phyloP scores from a whole-genome alignment of 2,329 filamentous ascomycete genomes.

The Calonectria hawksworthii region DNA sequence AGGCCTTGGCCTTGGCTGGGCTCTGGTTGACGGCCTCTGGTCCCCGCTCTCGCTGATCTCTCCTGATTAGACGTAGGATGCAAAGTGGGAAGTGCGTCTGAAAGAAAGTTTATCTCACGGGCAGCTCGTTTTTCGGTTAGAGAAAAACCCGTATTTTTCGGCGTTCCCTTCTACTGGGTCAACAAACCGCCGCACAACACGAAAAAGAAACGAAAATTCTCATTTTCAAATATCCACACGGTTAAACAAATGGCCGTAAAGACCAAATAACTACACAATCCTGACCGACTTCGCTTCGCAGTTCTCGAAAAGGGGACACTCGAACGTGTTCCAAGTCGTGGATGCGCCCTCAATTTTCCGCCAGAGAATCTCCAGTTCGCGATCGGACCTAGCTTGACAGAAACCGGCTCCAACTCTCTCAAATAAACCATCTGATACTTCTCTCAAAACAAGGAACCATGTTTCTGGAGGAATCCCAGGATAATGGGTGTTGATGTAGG shows the following conservation, averaged over 20 bases:
- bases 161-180: background rate
- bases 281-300: background rate
- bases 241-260: too few species aligned
- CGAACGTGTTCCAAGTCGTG: background rate
- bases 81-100: background rate
- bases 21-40: background rate
- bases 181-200: background rate
- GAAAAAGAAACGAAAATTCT: background rate
- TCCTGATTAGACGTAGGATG: background rate
- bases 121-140: background rate
- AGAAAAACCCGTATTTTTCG: background rate
- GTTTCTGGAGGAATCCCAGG: background rate
- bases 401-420: background rate
- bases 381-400: conserved; percentile 4
- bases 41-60: background rate
- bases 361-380: background rate
- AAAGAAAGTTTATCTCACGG: background rate
- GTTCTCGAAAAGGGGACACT: background rate
- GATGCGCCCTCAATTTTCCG: background rate
- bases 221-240: background rate
- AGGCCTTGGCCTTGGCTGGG: background rate
- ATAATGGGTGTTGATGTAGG: background rate
- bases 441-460: background rate
- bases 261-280: background rate
- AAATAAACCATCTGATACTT: background rate